Base-by-base conservation (phyloP, 1,284 basidiomycete genomes). In the Coniferiporia weirii region DNA sequence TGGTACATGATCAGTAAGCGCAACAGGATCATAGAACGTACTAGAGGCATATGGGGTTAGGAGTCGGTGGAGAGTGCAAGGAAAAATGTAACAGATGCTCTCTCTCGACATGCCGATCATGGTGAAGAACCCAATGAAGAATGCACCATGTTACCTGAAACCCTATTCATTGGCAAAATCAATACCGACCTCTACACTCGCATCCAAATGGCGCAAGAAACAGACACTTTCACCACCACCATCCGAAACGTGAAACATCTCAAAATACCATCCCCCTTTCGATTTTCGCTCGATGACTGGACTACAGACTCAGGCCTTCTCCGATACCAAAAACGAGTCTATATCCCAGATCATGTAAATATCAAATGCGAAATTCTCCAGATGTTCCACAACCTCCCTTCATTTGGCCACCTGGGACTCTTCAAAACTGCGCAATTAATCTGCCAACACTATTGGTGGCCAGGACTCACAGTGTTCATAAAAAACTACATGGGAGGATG, bases 381-480 rank as follows among this genome's bases (percentile, higher is more conserved):
- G 13, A 9, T 57, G 0, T 62, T 71, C 55, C 71, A 79, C 56
- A 69, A 78, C 52, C 53, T 67, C 0, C 15, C 15, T 0, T 34
- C 67, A 0, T 60, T 63, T 3, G 73, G 80, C 4, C 80, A 83
- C 62, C 75, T 69, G 0, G 79, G 81, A 0, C 57, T 65, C 2
- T 64, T 56, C 1, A 75, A 73, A 57, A 81, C 75, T 0, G 43
- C 67, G 0, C 69, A 76, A 59, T 58, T 76, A 0, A 63, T 79
- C 0, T 55, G 62, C 1, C 32, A 66, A 1, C 66, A 74, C 53
- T 81, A 75, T 60, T 78, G 70, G 71, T 82, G 80, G 80, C 77
- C 75, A 0, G n/a, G 61, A 0, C 66, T 82, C 17, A 52, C 59
- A 0, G 57, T 56, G 0, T 68, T 72, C 45, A 62, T 75, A 0